Conservation (phyloP, 176 grass and related monocot species). For the Dendrocalamus sinicus region DNA sequence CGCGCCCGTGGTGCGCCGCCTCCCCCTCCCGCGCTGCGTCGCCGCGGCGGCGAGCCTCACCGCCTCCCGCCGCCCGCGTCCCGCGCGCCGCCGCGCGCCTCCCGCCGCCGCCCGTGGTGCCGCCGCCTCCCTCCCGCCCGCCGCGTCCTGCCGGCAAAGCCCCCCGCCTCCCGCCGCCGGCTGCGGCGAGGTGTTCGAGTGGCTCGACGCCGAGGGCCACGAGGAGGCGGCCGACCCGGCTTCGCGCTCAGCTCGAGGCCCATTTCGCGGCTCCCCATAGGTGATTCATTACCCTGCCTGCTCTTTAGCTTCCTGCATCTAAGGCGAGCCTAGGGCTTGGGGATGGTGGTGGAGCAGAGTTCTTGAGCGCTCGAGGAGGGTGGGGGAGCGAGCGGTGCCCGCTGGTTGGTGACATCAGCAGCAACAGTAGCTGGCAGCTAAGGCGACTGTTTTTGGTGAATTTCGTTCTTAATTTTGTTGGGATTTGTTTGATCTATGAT, state of each 20-base stretch:
- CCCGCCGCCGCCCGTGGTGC: too few relatives aligned
- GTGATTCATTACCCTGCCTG: conserved; percentile 25
- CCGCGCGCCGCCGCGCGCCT: too few relatives aligned
- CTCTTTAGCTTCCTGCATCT: neutral
- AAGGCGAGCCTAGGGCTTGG: conserved; percentile 57
- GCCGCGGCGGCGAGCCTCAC: too few relatives aligned
- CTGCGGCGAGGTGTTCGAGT: conserved; percentile 64
- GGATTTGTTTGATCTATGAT: neutral
- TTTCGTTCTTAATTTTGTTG: neutral
- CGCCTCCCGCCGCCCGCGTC: too few relatives aligned
- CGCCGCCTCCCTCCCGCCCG: too few relatives aligned
- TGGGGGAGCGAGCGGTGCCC: conserved; percentile 80
- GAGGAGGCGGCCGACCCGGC: conserved; percentile 67
- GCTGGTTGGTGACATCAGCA: conserved; percentile 13
- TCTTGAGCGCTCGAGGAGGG: conserved; percentile 56
- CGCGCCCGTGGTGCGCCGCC: too few relatives aligned
- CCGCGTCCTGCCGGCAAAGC: too few relatives aligned
- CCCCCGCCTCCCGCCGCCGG: too few relatives aligned
- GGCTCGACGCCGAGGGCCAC: conserved; percentile 72
- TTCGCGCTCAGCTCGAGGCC: conserved; percentile 66
- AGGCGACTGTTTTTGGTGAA: conserved; percentile 45
- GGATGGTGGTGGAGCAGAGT: conserved; percentile 65
- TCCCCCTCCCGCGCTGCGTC: too few relatives aligned
- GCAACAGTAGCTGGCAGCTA: conserved; percentile 39
- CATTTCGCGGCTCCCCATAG: conserved; percentile 77